Evolutionary conservation across 306 rosid species (phyloP).

Genomic region (Alnus rubra): DNA sequence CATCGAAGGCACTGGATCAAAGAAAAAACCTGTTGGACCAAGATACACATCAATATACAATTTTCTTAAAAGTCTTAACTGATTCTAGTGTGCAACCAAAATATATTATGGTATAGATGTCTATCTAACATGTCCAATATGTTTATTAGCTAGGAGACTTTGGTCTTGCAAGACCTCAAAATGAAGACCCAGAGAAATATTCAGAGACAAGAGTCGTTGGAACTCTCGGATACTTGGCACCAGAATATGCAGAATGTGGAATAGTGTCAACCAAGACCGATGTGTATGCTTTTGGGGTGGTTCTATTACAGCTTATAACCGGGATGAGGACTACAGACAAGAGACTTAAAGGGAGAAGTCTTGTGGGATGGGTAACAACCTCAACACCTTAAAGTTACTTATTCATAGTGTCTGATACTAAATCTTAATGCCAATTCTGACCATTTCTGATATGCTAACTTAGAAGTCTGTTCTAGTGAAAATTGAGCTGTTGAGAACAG

Average conservation of each 20-base stretch:
- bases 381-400: constrained; percentile 18
- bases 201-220: constrained; percentile 72
- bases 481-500: background rate
- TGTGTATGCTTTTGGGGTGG: constrained; percentile 87
- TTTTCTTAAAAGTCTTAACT: background rate
- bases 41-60: background rate
- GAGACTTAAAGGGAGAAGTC: constrained; percentile 76
- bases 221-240: constrained; percentile 84
- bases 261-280: constrained; percentile 79
- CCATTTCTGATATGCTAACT: background rate
- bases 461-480: background rate
- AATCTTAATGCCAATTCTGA: background rate
- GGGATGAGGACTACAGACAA: constrained; percentile 71
- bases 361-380: constrained; percentile 83
- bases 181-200: constrained; percentile 45
- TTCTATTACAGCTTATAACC: constrained; percentile 76
- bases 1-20: no score
- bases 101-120: background rate
- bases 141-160: constrained; percentile 75
- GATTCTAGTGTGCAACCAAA: background rate
- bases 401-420: background rate
- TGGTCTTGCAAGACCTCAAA: constrained; percentile 76
- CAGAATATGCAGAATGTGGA: constrained; percentile 90
- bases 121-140: constrained; percentile 27
- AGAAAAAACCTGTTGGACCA: no score